Evolutionary conservation across 805 yeast genomes (phyloP).

Genomic region (Yarrowia keelungensis): DNA sequence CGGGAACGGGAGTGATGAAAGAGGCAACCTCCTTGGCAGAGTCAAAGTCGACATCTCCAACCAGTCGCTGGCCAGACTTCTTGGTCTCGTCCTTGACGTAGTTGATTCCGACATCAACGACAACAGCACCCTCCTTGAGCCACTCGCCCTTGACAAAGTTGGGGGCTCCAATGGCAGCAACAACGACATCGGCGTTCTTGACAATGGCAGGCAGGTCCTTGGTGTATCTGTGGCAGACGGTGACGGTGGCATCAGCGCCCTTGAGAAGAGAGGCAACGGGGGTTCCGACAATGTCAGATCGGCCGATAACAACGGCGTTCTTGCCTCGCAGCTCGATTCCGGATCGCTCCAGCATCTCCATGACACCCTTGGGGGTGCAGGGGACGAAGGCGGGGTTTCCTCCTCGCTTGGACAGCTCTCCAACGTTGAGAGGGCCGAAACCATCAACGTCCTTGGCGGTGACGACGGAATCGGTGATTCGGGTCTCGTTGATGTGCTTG

Average conservation of each 20-base stretch:
- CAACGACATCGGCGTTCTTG: constrained; percentile 79
- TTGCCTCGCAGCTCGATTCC: constrained; percentile 76
- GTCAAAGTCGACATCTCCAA: constrained; percentile 93
- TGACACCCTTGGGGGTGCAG: constrained; percentile 94
- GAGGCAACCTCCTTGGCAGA: constrained; percentile 68
- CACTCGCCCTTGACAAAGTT: constrained; percentile 85
- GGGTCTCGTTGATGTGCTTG: constrained; percentile 73
- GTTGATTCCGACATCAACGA: constrained; percentile 95
- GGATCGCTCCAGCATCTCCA: constrained; percentile 75
- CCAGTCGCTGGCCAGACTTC: constrained; percentile 80
- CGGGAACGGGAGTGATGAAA: constrained; percentile 94
- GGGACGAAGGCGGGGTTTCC: constrained; percentile 86
- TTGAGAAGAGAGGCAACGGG: constrained; percentile 88
- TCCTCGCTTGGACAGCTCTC: constrained; percentile 86
- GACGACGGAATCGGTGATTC: constrained; percentile 79
- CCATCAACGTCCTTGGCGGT: constrained; percentile 95
- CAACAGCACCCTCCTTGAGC: constrained; percentile 83
- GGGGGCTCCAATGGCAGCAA: constrained; percentile 91
- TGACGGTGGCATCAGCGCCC: constrained; percentile 81
- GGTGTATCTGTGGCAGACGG: constrained; percentile 81
- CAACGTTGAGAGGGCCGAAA: constrained; percentile 85
- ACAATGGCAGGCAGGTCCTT: constrained; percentile 64
- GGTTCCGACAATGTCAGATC: constrained; percentile 95
- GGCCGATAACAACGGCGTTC: constrained; percentile 88
- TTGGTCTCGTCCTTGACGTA: constrained; percentile 76